Evolutionary conservation across 805 yeast genomes (phyloP).

Genomic region (Zygosaccharomyces gambellarensis): DNA sequence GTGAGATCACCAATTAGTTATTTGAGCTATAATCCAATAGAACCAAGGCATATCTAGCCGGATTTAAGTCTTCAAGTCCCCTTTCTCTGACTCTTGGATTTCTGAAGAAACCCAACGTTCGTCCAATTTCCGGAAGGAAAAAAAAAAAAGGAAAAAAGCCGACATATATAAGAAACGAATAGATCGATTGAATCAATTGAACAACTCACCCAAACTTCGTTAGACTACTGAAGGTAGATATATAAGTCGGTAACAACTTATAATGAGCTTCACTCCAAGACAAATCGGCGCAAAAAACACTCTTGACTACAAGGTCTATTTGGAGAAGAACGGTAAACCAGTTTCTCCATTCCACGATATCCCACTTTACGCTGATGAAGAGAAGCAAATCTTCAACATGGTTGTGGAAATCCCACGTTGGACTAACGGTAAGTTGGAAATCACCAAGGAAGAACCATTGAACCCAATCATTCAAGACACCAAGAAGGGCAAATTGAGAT

Average conservation of each 20-base stretch:
- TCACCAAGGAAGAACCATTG: slow-evolving; percentile 72
- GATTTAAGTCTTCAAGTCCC: not conserved
- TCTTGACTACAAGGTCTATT: slow-evolving; percentile 83
- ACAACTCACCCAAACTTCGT: not conserved
- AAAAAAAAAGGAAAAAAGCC: not conserved
- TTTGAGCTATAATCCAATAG: not conserved
- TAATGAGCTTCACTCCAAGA: slow-evolving; percentile 80
- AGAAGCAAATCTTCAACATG: slow-evolving; percentile 81
- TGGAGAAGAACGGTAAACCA: slow-evolving; percentile 90
- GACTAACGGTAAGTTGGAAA: slow-evolving; percentile 96
- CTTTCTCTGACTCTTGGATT: not conserved
- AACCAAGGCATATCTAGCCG: not conserved
- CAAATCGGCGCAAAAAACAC: slow-evolving; percentile 95
- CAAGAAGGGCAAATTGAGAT: slow-evolving; percentile 94
- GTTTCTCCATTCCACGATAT: slow-evolving; percentile 94
- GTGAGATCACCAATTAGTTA: no score
- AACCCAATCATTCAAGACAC: slow-evolving; percentile 97
- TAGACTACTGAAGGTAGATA: not conserved
- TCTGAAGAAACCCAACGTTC: not conserved
- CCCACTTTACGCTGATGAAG: slow-evolving; percentile 90
- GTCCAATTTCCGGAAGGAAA: not conserved
- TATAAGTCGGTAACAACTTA: slow-evolving; percentile 1
- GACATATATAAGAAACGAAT: not conserved
- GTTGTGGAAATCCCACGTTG: slow-evolving; percentile 98
- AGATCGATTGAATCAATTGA: not conserved